Evolutionary conservation across 2,329 filamentous ascomycete genomes (phyloP).

Genomic region (Claviceps sorghi): DNA sequence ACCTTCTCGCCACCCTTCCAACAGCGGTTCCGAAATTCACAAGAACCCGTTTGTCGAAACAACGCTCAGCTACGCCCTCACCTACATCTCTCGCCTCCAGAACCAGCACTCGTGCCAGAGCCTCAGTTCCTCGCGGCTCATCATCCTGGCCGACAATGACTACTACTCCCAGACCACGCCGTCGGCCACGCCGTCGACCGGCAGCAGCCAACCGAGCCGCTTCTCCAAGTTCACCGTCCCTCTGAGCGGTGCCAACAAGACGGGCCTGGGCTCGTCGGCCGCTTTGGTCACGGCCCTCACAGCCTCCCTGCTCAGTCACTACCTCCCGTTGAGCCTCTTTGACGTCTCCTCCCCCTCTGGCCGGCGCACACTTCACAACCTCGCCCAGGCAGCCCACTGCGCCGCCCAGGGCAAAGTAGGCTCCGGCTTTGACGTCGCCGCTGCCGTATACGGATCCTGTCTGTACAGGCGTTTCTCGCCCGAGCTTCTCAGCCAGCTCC

Average conservation of each 20-base stretch:
- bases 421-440: slow-evolving; percentile 87
- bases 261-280: slow-evolving; percentile 85
- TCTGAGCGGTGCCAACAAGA: slow-evolving; percentile 76
- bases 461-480: slow-evolving; percentile 89
- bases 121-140: slow-evolving; percentile 58
- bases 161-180: slow-evolving; percentile 64
- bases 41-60: slow-evolving; percentile 85
- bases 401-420: slow-evolving; percentile 94
- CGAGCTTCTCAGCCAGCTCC: slow-evolving; percentile 49
- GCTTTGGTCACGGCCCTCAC: slow-evolving; percentile 83
- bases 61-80: slow-evolving; percentile 72
- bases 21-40: slow-evolving; percentile 29
- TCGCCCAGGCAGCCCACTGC: slow-evolving; percentile 86
- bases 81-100: slow-evolving; percentile 49
- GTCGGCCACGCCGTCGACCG: slow-evolving; percentile 18
- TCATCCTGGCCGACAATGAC: slow-evolving; percentile 86
- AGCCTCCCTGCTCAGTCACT: slow-evolving; percentile 61
- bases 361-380: slow-evolving; percentile 63
- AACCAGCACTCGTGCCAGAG: slow-evolving; percentile 24
- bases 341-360: slow-evolving; percentile 40
- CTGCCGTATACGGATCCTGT: slow-evolving; percentile 83
- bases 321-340: slow-evolving; percentile 45
- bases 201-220: slow-evolving; percentile 18
- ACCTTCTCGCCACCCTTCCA: background rate
- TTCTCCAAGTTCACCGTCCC: slow-evolving; percentile 70